Percentiles rank a stretch among this genome's conserved stretches.
Evolutionary conservation across 139 green algal genomes (phyloP).

Genomic region (Chlorella sp.): DNA sequence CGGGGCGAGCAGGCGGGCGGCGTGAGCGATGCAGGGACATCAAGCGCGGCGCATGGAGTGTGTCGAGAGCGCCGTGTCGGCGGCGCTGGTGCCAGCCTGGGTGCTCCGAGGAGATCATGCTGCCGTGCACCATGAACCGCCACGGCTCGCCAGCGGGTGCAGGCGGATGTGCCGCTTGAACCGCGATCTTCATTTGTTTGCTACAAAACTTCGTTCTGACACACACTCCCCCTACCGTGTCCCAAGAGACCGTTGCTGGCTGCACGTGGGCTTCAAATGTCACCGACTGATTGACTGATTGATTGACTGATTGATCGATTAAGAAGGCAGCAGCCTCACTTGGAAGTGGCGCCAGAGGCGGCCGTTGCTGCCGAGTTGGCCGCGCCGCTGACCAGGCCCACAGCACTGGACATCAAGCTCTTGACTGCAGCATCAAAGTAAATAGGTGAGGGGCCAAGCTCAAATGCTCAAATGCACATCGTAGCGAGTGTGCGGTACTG

Average conservation of each 20-base stretch:
- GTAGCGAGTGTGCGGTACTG: background rate
- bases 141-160: background rate
- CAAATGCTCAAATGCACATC: background rate
- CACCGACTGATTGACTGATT: too few species aligned
- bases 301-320: too few species aligned
- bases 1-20: background rate
- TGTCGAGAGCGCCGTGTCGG: too few species aligned
- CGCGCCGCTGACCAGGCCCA: slow-evolving; percentile 1
- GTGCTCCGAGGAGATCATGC: background rate
- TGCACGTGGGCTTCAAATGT: too few species aligned
- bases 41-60: background rate
- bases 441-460: background rate
- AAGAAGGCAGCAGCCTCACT: slow-evolving; percentile 8
- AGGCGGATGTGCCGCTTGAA: too few species aligned
- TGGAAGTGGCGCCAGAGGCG: slow-evolving; percentile 7
- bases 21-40: background rate
- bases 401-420: background rate
- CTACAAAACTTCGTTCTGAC: too few species aligned
- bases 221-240: too few species aligned
- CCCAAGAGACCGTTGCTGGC: too few species aligned
- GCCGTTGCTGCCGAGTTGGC: slow-evolving; percentile 13
- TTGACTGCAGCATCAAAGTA: background rate
- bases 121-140: background rate
- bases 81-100: background rate
- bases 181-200: too few species aligned